A percentile compares a stretch with the other conserved stretches of the same genome.
Conservation (phyloP, 163 green algal species). For the Chlamydomonas reinhardtii region DNA sequence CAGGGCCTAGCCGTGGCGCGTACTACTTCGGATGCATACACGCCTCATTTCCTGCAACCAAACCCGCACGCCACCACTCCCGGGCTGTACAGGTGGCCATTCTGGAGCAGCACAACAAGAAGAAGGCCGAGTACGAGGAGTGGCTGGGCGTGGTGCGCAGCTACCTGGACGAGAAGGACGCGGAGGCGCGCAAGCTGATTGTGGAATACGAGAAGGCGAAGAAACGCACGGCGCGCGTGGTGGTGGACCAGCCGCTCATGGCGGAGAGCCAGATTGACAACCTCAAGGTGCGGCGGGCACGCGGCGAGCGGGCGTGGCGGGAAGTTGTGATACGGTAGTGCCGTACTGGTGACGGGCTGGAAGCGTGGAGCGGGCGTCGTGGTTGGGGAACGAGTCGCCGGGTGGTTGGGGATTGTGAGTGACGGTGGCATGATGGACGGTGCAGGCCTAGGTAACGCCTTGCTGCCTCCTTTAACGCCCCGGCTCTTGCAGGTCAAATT, state of each 20-base stretch:
- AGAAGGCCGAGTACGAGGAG: constrained; percentile 73
- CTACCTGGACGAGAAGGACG: constrained; percentile 67
- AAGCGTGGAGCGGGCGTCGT: too few relatives aligned
- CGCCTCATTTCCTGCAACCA: too few relatives aligned
- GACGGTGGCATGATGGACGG: too few relatives aligned
- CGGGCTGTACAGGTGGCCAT: constrained; percentile 73
- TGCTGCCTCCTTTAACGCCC: not conserved
- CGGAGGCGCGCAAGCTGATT: constrained; percentile 62
- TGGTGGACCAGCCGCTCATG: constrained; percentile 41
- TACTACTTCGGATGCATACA: too few relatives aligned
- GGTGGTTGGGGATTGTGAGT: too few relatives aligned
- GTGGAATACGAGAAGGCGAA: constrained; percentile 75
- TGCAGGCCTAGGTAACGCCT: too few relatives aligned
- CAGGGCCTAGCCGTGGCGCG: too few relatives aligned
- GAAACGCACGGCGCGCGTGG: constrained; percentile 62
- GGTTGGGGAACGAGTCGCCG: too few relatives aligned
- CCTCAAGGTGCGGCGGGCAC: constrained; percentile 60
- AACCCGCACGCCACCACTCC: too few relatives aligned
- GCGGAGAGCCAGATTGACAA: constrained; percentile 59
- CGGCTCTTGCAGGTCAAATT: constrained; percentile 55
- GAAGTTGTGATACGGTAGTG: too few relatives aligned
- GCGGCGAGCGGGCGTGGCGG: too few relatives aligned
- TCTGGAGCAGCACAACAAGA: constrained; percentile 75
- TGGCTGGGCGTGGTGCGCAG: constrained; percentile 62
- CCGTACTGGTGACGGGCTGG: too few relatives aligned